Percentiles rank a stretch among this genome's conserved stretches.
Evolutionary conservation across 2,329 filamentous ascomycete genomes (phyloP).

Genomic region (Stagonosporopsis chrysanthemi): DNA sequence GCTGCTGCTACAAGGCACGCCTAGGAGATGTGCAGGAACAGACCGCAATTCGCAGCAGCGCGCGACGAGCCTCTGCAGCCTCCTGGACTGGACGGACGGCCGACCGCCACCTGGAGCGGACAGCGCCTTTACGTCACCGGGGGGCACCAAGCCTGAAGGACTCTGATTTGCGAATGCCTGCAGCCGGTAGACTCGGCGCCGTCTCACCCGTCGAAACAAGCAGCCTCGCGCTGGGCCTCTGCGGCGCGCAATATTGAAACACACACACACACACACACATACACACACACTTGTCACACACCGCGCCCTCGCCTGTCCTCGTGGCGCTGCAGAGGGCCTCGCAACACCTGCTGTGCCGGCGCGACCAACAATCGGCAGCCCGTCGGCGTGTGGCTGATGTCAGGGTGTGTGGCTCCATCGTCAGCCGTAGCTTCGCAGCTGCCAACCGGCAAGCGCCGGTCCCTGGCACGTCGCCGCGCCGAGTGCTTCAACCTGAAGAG

Average conservation of each 20-base stretch:
- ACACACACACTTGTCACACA: no score
- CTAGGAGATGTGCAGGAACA: slow-evolving; percentile 2
- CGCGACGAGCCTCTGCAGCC: neutral
- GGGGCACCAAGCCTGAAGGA: neutral
- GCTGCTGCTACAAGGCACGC: neutral
- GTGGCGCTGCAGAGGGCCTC: neutral
- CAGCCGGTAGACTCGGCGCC: neutral
- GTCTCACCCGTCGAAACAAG: neutral
- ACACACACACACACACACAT: neutral
- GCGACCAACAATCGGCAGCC: neutral
- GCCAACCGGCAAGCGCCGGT: neutral
- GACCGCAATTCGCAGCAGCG: slow-evolving; percentile 1
- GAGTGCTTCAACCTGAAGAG: slow-evolving; percentile 12
- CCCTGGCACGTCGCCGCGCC: neutral
- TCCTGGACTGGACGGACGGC: neutral
- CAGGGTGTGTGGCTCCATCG: slow-evolving; percentile 3
- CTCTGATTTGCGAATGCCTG: neutral
- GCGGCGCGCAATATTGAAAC: neutral
- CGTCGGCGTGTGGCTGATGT: slow-evolving; percentile 15
- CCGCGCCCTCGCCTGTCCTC: neutral
- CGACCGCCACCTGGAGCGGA: neutral
- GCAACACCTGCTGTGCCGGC: neutral
- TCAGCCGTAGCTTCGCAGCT: neutral
- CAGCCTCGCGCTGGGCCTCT: slow-evolving; percentile 2
- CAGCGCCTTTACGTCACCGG: slow-evolving; percentile 13